phyloP scores from a whole-genome alignment of 1,284 basidiomycete species.

The Cryptococcus jaspeensis region DNA sequence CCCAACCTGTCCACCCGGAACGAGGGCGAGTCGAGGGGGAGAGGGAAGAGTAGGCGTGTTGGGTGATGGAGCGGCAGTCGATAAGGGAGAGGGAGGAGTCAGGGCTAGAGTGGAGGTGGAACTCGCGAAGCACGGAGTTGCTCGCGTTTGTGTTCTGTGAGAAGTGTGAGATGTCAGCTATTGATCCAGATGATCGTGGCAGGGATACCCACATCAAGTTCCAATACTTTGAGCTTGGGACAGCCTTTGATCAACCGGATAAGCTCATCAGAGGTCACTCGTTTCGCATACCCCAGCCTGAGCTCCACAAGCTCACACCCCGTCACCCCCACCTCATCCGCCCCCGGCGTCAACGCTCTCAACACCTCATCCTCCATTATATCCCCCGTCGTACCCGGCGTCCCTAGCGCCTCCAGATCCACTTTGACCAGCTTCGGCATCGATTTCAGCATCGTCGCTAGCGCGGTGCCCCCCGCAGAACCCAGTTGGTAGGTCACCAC shows the following conservation, averaged over 20 bases:
- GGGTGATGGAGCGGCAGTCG: constrained; percentile 71
- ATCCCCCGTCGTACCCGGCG: constrained; percentile 54
- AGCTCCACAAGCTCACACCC: constrained; percentile 69
- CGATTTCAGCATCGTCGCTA: constrained; percentile 65
- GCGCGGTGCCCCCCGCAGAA: background rate
- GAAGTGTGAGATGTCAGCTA: background rate
- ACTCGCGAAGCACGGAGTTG: constrained; percentile 63
- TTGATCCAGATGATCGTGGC: no score
- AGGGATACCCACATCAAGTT: constrained; percentile 62
- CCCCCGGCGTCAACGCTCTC: constrained; percentile 57
- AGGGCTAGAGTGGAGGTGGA: constrained; percentile 60
- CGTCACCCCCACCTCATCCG: constrained; percentile 46
- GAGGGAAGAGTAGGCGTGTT: constrained; percentile 59
- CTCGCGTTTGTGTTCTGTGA: constrained; percentile 65
- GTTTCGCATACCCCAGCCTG: constrained; percentile 65
- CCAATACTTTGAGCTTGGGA: constrained; percentile 62
- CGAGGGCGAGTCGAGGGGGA: constrained; percentile 62
- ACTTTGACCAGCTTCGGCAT: constrained; percentile 69
- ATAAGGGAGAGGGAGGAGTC: constrained; percentile 58
- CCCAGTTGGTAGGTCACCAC: constrained; percentile 46
- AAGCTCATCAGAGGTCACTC: constrained; percentile 65
- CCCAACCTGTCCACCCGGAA: constrained; percentile 67
- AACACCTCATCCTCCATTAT: constrained; percentile 68
- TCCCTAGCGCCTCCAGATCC: constrained; percentile 72
- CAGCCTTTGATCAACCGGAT: constrained; percentile 65